A percentile compares a stretch with the other conserved stretches of the same genome.
These are phyloP conservation scores for Mucuna pruriens DNA, from an alignment of 306 rosid species.

Conservation along the genomic window DNA sequence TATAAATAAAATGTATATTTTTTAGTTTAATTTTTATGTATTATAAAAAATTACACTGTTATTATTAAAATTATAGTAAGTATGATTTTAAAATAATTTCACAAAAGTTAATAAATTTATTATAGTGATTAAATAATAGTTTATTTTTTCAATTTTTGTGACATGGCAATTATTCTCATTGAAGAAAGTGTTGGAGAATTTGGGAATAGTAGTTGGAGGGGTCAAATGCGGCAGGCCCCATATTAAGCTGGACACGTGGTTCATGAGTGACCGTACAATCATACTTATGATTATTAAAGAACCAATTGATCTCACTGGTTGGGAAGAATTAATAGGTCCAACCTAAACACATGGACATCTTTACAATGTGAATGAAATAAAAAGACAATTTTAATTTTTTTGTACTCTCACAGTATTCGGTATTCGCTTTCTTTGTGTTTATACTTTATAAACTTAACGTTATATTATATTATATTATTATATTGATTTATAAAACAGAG, in stretches of 20 bases:
- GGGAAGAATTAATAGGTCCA: background rate
- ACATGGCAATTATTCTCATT: conserved; percentile 30
- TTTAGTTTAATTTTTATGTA: too few species aligned
- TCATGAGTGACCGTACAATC: background rate
- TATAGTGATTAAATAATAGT: too few species aligned
- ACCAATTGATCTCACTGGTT: conserved; percentile 25
- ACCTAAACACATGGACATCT: background rate
- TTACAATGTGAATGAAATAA: background rate
- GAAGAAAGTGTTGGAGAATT: conserved; percentile 20
- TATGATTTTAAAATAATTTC: too few species aligned
- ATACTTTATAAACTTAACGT: background rate
- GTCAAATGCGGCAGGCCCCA: conserved; percentile 37
- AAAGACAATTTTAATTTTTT: background rate
- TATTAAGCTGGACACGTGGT: conserved; percentile 41
- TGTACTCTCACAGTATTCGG: background rate
- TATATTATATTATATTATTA: background rate
- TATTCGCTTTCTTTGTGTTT: background rate
- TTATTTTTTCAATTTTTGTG: background rate
- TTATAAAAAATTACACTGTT: too few species aligned
- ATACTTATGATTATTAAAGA: background rate
- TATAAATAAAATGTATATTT: too few species aligned
- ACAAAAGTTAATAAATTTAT: too few species aligned
- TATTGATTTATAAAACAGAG: background rate
- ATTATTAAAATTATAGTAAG: too few species aligned
- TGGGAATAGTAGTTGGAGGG: conserved; percentile 20